A percentile compares a stretch with the other conserved stretches of the same genome.
phyloP scores from a whole-genome alignment of 108 stramenopile genomes.

The Cyclostephanos invisitatus region DNA sequence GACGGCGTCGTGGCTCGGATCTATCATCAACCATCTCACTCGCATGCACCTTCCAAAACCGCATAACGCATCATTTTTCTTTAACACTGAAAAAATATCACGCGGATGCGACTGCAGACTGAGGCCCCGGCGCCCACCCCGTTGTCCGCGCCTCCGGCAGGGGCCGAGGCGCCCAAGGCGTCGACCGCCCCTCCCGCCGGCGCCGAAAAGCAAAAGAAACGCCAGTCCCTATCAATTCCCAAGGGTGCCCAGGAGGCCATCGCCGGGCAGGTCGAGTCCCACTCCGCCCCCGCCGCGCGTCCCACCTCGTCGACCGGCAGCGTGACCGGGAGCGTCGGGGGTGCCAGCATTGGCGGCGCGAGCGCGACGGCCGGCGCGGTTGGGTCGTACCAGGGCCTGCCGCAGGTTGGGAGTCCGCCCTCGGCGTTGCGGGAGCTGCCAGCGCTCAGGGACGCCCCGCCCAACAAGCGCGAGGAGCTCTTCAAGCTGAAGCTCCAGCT shows the following conservation, averaged over 20 bases:
- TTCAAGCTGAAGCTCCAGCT: slow-evolving; percentile 86
- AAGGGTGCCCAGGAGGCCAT: slow-evolving; percentile 29
- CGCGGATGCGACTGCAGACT: not conserved
- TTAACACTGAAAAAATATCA: not conserved
- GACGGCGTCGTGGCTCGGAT: not conserved
- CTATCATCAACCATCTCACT: not conserved
- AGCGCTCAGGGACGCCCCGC: slow-evolving; percentile 76
- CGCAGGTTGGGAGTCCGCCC: slow-evolving; percentile 40
- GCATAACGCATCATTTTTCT: not conserved
- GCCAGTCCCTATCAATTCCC: slow-evolving; percentile 44
- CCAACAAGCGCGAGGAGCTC: slow-evolving; percentile 86
- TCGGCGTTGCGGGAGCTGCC: slow-evolving; percentile 66
- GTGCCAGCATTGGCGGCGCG: not conserved
- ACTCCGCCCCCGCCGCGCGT: slow-evolving; percentile 2
- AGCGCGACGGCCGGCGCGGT: not conserved
- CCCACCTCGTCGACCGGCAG: not conserved
- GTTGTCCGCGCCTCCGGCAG: slow-evolving; percentile 25
- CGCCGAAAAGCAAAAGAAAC: slow-evolving; percentile 27
- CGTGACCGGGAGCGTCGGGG: not conserved
- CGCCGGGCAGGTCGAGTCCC: slow-evolving; percentile 6
- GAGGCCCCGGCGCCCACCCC: slow-evolving; percentile 27
- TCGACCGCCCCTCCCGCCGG: slow-evolving; percentile 4
- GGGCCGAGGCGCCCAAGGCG: slow-evolving; percentile 10
- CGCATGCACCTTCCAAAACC: not conserved
- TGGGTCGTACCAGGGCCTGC: slow-evolving; percentile 11